Base-by-base conservation (phyloP, 2,329 filamentous ascomycete genomes). In the Nothomitra cinnamomea region DNA sequence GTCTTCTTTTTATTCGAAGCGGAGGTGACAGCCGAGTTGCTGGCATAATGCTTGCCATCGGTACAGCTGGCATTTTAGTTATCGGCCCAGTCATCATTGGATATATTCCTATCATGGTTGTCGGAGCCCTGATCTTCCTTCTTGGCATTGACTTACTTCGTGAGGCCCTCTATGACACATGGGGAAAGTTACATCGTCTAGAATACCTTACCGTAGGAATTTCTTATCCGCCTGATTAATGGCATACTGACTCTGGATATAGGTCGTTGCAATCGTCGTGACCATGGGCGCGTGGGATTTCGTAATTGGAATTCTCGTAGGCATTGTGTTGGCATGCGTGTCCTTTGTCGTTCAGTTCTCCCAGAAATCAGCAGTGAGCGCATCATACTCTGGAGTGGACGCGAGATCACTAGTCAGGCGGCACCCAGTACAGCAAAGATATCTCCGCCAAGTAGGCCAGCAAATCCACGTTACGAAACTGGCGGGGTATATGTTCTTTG, bases 261-360 rank as follows among this genome's bases (percentile, higher is more conserved):
- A 80, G 78, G 82, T 95, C 47, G 71, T 95, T 54, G 80, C 81
- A 38, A 96, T 96, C 58, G 88, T 95, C 1, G 71, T 95, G 19
- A 87, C 94, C 40, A 98, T 98, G 92, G 92, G 92, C 1, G 80
- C 88, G 8, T 90, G 94, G 69, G 92, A 98, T 67, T 98, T 98
- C 63, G 92, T 98, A 2, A 80, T 88, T 25, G 92, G 92, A 19
- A 95, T 98, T 45, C 81, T 92, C 10, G 78, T 95, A 28, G 92
- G 92, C 3, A 94, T 98, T 53, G 75, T 94, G 1, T 73, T 98
- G 45, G 92, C 92, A 0, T 96, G 94, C 63, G 77, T 94, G 22
- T 90, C 87, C 47, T 84, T 94, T 57, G 87, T 95, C 25, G 82
- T 95, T 24, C 89, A 96, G 65, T 90, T 88, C 8, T 95, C 92